Base-by-base conservation (phyloP, 2,329 filamentous ascomycete genomes). In the Clarireedia paspali region DNA sequence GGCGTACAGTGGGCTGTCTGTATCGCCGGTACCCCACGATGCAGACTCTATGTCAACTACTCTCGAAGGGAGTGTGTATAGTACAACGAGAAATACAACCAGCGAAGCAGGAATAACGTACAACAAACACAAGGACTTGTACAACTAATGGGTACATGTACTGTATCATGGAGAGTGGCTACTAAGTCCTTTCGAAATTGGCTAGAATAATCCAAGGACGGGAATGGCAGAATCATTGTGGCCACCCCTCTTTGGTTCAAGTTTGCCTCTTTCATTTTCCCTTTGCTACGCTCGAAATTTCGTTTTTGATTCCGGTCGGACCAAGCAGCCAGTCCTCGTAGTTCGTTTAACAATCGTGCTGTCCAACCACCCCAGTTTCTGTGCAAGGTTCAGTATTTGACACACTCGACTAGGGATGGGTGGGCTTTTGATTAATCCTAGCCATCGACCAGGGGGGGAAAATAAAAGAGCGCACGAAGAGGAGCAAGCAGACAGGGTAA, bases 341-440 rank as follows among this genome's bases (percentile, higher is more conserved):
- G 20, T 53, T 46, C 17, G 23, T 46, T 17, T 26, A 53, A 53
- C 40, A 36, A 52, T 53, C 30, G 42, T 48, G 51, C 34, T 48
- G 45, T 54, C 17, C 51, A 54, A 54, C 51, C 30, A 20, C 36
- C 45, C 51, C 23, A 27, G 44, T 54, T 42, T 30, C n/a, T 48
- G 45, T 48, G 36, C 51, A n/a, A 24, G 51, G 45, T 14, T 24
- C 23, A 24, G 30, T 30, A 15, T 30, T 53, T 53, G 51, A 44
- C 51, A 34, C 42, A 17, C 20, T 3, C 9, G 6, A 6, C 26
- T 46, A 46, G 15, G 40, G 50, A 17, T 50, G 48, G 36, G 27
- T 14, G 26, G 24, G 40, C 20, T 17, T 17, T 17, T 38, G 5
- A 5, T 24, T 34, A 45, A 40, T 53, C 34, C 42, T 47, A 53